Evolutionary conservation across 192 early-diverging fungal species (phyloP).

Genomic region (Coemansia sp.): DNA sequence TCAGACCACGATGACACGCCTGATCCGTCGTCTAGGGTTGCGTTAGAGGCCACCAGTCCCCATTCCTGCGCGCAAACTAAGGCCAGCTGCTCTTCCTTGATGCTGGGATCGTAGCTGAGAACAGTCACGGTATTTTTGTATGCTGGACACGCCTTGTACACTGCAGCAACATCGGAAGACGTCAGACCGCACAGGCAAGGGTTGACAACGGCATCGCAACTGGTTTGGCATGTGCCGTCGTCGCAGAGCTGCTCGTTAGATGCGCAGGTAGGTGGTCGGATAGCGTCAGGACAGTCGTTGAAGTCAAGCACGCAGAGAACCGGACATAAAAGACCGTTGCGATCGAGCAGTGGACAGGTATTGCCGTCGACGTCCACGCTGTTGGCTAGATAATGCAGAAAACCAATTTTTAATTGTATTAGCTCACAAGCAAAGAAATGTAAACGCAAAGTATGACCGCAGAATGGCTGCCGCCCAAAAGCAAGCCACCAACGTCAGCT

Average conservation of each 20-base stretch:
- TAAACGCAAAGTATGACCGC: too few species aligned
- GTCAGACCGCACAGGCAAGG: conserved; percentile 55
- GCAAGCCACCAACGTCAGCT: too few species aligned
- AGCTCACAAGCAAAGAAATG: too few species aligned
- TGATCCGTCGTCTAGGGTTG: conserved; percentile 14
- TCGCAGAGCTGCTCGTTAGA: conserved; percentile 52
- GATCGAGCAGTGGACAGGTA: conserved; percentile 54
- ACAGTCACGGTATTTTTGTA: conserved; percentile 50
- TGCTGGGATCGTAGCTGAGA: conserved; percentile 51
- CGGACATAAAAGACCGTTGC: conserved; percentile 55
- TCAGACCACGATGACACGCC: conserved; percentile 18
- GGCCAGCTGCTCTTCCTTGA: conserved; percentile 46
- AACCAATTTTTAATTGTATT: too few species aligned
- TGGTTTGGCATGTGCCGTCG: conserved; percentile 57
- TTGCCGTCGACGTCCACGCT: conserved; percentile 54
- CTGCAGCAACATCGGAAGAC: conserved; percentile 15
- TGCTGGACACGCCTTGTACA: conserved; percentile 56
- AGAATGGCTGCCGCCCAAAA: too few species aligned
- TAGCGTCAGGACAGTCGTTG: conserved; percentile 49
- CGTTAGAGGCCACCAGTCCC: conserved; percentile 22
- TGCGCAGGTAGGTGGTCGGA: conserved; percentile 42
- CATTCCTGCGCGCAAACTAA: conserved; percentile 27
- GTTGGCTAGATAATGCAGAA: conserved; percentile 36
- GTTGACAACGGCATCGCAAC: conserved; percentile 52
- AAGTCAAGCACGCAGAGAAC: conserved; percentile 56